A percentile compares a stretch with the other conserved stretches of the same genome.
phyloP scores from a whole-genome alignment of 2,329 filamentous ascomycete genomes.

The Epichloe typhina region DNA sequence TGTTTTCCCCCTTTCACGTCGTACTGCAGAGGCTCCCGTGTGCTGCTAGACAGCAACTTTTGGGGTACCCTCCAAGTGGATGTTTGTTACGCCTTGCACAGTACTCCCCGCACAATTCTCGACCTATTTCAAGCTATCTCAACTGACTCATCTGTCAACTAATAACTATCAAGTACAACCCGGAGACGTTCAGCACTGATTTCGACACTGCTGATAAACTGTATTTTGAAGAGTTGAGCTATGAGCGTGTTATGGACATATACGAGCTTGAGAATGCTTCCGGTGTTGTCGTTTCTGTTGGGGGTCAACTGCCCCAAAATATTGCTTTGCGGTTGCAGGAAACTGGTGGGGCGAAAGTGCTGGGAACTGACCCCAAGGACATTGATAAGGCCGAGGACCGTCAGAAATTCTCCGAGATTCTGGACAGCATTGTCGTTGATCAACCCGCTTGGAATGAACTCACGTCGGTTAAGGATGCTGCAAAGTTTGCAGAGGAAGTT shows the following conservation, averaged over 20 bases:
- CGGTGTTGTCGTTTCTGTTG: slow-evolving; percentile 89
- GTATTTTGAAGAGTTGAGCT: slow-evolving; percentile 94
- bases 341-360: slow-evolving; percentile 73
- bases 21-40: no score
- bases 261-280: slow-evolving; percentile 80
- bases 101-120: no score
- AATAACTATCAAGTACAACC: slow-evolving; percentile 42
- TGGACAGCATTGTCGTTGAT: slow-evolving; percentile 92
- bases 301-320: slow-evolving; percentile 96
- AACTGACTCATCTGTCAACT: not conserved
- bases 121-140: no score
- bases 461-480: slow-evolving; percentile 77
- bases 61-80: no score
- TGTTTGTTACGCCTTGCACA: no score
- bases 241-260: slow-evolving; percentile 97
- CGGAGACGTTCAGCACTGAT: slow-evolving; percentile 72
- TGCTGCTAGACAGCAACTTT: not conserved
- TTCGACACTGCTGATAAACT: slow-evolving; percentile 81
- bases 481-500: slow-evolving; percentile 71
- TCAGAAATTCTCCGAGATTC: slow-evolving; percentile 95
- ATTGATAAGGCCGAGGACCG: slow-evolving; percentile 98
- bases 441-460: slow-evolving; percentile 98
- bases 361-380: slow-evolving; percentile 84
- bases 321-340: slow-evolving; percentile 92
- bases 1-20: not conserved